A percentile compares a stretch with the other conserved stretches of the same genome.
phyloP scores from a whole-genome alignment of 441 rosid genomes.

The Bocquillonia castaneifolia region DNA sequence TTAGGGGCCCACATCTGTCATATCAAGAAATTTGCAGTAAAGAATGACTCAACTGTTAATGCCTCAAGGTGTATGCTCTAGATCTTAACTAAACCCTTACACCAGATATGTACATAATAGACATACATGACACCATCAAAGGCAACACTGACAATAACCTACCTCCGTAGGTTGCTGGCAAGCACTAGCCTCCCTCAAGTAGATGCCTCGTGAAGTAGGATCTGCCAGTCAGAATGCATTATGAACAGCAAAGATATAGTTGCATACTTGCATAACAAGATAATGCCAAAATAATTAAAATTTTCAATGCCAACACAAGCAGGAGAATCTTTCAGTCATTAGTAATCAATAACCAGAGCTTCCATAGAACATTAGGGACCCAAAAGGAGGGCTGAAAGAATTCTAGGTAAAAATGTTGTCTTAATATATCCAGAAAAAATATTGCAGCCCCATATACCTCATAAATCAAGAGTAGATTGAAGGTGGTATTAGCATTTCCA shows the following conservation, averaged over 20 bases:
- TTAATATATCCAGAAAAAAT: neutral
- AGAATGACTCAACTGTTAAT: neutral
- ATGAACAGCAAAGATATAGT: slow-evolving; percentile 6
- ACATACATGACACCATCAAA: neutral
- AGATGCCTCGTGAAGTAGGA: slow-evolving; percentile 78
- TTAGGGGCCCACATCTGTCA: neutral
- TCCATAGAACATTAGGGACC: no score
- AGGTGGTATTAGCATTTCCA: neutral
- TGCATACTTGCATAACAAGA: slow-evolving; percentile 17
- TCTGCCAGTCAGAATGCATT: slow-evolving; percentile 46
- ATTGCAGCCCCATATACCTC: neutral
- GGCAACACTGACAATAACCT: slow-evolving; percentile 14
- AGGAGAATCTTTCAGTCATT: slow-evolving; percentile 2
- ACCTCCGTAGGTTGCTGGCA: slow-evolving; percentile 83
- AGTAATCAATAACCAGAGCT: neutral
- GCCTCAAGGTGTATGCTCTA: neutral
- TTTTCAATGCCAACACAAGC: neutral
- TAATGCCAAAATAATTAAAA: slow-evolving; percentile 9
- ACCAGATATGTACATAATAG: neutral
- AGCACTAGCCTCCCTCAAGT: slow-evolving; percentile 77
- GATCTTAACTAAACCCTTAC: neutral
- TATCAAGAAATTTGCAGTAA: neutral
- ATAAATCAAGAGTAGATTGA: neutral
- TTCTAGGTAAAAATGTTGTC: neutral
- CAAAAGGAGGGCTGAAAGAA: neutral